These are phyloP conservation scores for Alternaria infectoria DNA, from an alignment of 2,329 filamentous ascomycete species.

Conservation along the genomic window DNA sequence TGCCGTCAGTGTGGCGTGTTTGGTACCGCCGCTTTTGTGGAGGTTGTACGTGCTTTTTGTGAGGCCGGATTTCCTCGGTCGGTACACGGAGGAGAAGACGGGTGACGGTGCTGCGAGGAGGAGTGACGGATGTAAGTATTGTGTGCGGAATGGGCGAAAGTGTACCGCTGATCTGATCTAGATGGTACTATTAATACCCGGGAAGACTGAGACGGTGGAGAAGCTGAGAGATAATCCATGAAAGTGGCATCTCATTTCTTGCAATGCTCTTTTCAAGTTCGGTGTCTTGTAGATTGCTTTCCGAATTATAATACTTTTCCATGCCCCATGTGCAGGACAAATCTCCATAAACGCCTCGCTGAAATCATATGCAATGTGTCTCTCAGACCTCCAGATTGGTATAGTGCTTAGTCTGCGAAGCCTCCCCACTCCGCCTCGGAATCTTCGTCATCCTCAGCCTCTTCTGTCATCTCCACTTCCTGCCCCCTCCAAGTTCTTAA, in stretches of 20 bases:
- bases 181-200: constrained; percentile 9
- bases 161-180: not conserved
- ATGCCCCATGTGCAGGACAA: not conserved
- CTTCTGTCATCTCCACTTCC: constrained; percentile 47
- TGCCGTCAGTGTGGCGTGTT: constrained; percentile 18
- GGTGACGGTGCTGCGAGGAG: not conserved
- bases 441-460: constrained; percentile 55
- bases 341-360: constrained; percentile 20
- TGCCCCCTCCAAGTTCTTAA: constrained; percentile 66
- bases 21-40: constrained; percentile 31
- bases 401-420: constrained; percentile 63
- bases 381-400: constrained; percentile 1
- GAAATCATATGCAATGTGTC: constrained; percentile 15
- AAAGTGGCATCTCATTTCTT: not conserved
- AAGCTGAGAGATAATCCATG: not conserved
- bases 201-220: not conserved
- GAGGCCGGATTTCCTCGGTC: constrained; percentile 30
- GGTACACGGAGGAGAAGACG: constrained; percentile 19
- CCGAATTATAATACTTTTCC: constrained; percentile 3
- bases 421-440: constrained; percentile 69
- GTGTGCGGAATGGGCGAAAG: not conserved
- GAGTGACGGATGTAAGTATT: constrained; percentile 9
- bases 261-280: not conserved
- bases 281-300: not conserved
- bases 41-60: constrained; percentile 31